Percentiles rank a stretch among this genome's conserved stretches.
phyloP scores from a whole-genome alignment of 495 filamentous ascomycete genomes.

The Lentithecium fluviatile region DNA sequence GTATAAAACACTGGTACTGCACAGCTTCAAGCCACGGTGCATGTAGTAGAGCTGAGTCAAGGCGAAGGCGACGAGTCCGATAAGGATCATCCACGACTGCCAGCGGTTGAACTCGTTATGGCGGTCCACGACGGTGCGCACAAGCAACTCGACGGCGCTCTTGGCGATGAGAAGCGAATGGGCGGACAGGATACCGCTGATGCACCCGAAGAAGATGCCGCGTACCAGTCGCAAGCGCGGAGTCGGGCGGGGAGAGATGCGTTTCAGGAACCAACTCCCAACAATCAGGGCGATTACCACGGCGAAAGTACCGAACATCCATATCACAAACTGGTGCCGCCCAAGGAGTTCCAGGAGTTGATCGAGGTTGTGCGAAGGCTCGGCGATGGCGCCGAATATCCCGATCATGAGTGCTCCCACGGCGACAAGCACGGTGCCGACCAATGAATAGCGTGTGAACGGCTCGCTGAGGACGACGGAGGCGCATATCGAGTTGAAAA shows the following conservation, averaged over 20 bases:
- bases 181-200: constrained; percentile 84
- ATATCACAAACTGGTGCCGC: constrained; percentile 75
- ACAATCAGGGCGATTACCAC: constrained; percentile 67
- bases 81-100: constrained; percentile 92
- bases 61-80: constrained; percentile 78
- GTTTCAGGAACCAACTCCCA: constrained; percentile 57
- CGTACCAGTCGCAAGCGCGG: constrained; percentile 72
- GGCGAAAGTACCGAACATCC: constrained; percentile 79
- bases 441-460: constrained; percentile 86
- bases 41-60: constrained; percentile 93
- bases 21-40: constrained; percentile 87
- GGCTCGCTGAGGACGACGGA: constrained; percentile 90
- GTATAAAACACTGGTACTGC: constrained; percentile 94
- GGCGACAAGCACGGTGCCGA: constrained; percentile 85
- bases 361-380: constrained; percentile 83
- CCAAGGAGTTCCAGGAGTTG: constrained; percentile 78
- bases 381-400: constrained; percentile 90
- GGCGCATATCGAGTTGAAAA: constrained; percentile 98
- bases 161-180: constrained; percentile 93
- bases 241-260: constrained; percentile 54
- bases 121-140: constrained; percentile 82
- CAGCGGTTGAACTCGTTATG: constrained; percentile 95
- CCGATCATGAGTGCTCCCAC: constrained; percentile 85
- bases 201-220: constrained; percentile 83
- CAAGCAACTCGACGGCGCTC: constrained; percentile 93